phyloP scores from a whole-genome alignment of 331 rosid species.

The Quercus tomentella region DNA sequence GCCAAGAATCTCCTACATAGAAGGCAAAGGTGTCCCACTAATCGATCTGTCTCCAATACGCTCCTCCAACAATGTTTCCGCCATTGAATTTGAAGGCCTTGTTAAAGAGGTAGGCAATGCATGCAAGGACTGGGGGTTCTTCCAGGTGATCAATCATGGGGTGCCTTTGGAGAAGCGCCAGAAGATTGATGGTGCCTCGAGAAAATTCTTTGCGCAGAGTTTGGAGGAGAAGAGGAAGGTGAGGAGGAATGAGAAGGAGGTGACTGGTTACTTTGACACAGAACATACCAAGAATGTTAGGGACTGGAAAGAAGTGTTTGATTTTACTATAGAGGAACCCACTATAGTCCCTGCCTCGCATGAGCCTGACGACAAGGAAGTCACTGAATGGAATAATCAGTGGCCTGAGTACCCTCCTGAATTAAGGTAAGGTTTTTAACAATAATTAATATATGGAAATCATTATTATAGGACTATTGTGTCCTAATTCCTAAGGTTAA shows the following conservation, averaged over 20 bases:
- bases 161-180: conserved; percentile 34
- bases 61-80: background rate
- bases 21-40: conserved; percentile 44
- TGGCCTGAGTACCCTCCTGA: conserved; percentile 50
- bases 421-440: conserved; percentile 35
- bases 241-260: conserved; percentile 22
- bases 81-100: conserved; percentile 10
- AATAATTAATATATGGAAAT: too few relatives aligned
- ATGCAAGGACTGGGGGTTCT: conserved; percentile 71
- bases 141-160: conserved; percentile 68
- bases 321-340: conserved; percentile 39
- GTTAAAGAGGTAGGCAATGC: conserved; percentile 53
- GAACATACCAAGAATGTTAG: conserved; percentile 70
- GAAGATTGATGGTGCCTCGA: conserved; percentile 29
- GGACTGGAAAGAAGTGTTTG: conserved; percentile 82
- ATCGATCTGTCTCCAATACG: conserved; percentile 49
- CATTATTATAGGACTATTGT: too few relatives aligned
- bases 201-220: conserved; percentile 49
- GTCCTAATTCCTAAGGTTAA: too few relatives aligned
- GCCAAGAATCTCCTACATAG: conserved; percentile 20
- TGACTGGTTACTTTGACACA: conserved; percentile 42
- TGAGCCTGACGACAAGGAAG: conserved; percentile 24
- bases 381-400: conserved; percentile 38
- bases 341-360: conserved; percentile 34
- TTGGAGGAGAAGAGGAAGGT: conserved; percentile 61